A percentile compares a stretch with the other conserved stretches of the same genome.
These are phyloP conservation scores for Penicillium occitanis DNA, from an alignment of 2,329 filamentous ascomycete species.

Conservation along the genomic window DNA sequence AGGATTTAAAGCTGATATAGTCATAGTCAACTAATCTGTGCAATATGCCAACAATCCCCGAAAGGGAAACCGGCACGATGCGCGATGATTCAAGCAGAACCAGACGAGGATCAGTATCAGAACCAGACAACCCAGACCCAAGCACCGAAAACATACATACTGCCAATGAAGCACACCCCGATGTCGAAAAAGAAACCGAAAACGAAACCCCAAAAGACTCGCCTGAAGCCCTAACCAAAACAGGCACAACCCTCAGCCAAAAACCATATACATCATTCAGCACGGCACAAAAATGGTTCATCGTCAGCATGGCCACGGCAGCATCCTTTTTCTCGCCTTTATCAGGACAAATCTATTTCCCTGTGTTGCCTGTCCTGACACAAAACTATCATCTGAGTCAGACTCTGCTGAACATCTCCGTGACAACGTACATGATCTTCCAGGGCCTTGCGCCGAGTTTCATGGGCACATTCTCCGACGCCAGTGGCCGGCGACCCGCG, in stretches of 20 bases:
- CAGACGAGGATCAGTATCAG: not conserved
- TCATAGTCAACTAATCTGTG: not conserved
- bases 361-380: slow-evolving; percentile 32
- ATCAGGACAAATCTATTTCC: slow-evolving; percentile 44
- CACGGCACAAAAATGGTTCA: slow-evolving; percentile 35
- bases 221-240: not conserved
- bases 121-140: not conserved
- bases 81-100: not conserved
- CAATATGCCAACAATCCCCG: not conserved
- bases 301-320: slow-evolving; percentile 40
- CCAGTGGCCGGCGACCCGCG: slow-evolving; percentile 60
- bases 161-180: not conserved
- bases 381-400: slow-evolving; percentile 23
- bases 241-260: slow-evolving; percentile 9
- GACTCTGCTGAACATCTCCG: slow-evolving; percentile 19
- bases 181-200: not conserved
- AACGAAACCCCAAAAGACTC: not conserved
- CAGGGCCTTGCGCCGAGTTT: slow-evolving; percentile 63
- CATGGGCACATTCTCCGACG: slow-evolving; percentile 63
- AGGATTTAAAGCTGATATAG: not conserved
- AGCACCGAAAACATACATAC: not conserved
- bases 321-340: slow-evolving; percentile 46
- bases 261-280: slow-evolving; percentile 33
- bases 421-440: slow-evolving; percentile 45
- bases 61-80: not conserved